A percentile compares a stretch with the other conserved stretches of the same genome.
phyloP scores from a whole-genome alignment of 139 green algal species.

The Pleodorina starrii region DNA sequence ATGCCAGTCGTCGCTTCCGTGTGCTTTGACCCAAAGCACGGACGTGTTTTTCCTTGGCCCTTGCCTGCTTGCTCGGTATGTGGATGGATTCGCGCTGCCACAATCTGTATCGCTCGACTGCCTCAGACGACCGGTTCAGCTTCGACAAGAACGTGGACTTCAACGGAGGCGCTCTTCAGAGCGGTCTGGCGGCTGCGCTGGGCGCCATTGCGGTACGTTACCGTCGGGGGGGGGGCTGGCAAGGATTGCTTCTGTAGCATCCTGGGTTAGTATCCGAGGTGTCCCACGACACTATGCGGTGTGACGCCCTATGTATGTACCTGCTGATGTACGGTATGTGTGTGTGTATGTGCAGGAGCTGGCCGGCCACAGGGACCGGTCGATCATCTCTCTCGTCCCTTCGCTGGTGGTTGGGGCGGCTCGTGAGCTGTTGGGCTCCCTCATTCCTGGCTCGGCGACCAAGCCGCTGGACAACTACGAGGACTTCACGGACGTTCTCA shows the following conservation, averaged over 20 bases:
- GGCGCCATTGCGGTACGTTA: neutral
- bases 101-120: too few relatives aligned
- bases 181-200: neutral
- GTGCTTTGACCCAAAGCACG: too few relatives aligned
- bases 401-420: neutral
- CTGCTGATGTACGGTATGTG: too few relatives aligned
- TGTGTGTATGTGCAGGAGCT: too few relatives aligned
- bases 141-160: conserved; percentile 49
- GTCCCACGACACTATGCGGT: too few relatives aligned
- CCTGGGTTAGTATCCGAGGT: too few relatives aligned
- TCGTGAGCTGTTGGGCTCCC: neutral
- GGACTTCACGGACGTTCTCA: conserved; percentile 6
- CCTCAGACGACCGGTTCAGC: conserved; percentile 58
- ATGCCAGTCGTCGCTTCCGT: neutral
- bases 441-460: neutral
- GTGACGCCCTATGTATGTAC: too few relatives aligned
- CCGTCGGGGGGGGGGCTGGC: too few relatives aligned
- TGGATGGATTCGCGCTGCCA: too few relatives aligned
- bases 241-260: too few relatives aligned
- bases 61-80: too few relatives aligned
- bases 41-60: too few relatives aligned
- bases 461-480: conserved; percentile 1
- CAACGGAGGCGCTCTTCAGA: conserved; percentile 32
- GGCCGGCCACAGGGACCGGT: neutral
- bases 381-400: neutral